Base-by-base conservation (phyloP, 1,284 basidiomycete genomes). In the Cryptococcus neoformans region DNA sequence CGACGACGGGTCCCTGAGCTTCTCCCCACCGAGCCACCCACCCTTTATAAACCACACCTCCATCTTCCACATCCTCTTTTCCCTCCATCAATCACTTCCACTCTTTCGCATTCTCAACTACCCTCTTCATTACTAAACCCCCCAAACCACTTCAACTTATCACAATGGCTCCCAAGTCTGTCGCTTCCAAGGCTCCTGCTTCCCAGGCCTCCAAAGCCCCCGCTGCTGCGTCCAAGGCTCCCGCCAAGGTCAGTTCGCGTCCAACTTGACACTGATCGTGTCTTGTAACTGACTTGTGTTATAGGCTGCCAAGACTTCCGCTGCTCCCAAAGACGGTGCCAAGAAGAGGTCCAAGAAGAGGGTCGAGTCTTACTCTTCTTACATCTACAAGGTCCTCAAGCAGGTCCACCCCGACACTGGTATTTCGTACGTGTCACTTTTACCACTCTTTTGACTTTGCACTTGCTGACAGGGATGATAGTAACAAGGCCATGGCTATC, bases 401-500 rank as follows among this genome's bases (percentile, higher is more conserved):
- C 76, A 77, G 72, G 92, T 96, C 60, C 92, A 96, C 82, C 93
- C 92, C 56, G 93, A 96, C 76, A 95, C 90, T 64, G 93, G 93
- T 85, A 94, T 95, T 74, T 77, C 75, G 69, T 72, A 58, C 12
- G 17, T 41, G 49, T 51, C 44, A 36, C 41, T 55, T 8, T 28
- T 21, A 16, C 44, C n/a, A 28, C 17, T 7, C 40, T 47, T 9
- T 8, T 47, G 46, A 34, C n/a, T 35, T 39, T 39, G 16, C 39
- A 11, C 49, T 11, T n/a, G 17, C 38, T 50, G 39, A 45, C 37
- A 11, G 11, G 7, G 14, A 16, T 49, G 78, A 88, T 89, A 72
- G 70, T 60, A 95, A 94, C 86, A 96, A 94, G 83, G 92, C 92
- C 44, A 96, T 96, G 92, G 85, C 87, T 57, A 90, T 96, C 73